These are phyloP conservation scores for Claviceps sp. DNA, from an alignment of 2,329 filamentous ascomycete species.

Conservation along the genomic window DNA sequence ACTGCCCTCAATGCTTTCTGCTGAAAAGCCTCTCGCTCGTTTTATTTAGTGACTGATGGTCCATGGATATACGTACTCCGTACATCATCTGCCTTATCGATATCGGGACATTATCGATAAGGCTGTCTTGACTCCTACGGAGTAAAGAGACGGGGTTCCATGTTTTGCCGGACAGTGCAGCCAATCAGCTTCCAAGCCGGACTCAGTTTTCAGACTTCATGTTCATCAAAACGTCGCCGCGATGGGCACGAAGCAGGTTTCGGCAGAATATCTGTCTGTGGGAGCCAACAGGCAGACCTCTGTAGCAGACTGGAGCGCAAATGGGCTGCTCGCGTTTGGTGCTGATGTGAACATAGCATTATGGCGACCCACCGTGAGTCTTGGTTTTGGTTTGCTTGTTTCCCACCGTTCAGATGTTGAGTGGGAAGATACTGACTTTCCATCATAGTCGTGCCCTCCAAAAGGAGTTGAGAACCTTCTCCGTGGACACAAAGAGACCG, in stretches of 20 bases:
- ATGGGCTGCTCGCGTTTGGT: conserved; percentile 72
- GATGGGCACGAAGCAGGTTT: conserved; percentile 20
- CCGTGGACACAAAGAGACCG: conserved; percentile 61
- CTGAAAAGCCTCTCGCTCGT: neutral
- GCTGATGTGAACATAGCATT: conserved; percentile 79
- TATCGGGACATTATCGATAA: conserved; percentile 2
- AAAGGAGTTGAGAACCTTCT: conserved; percentile 55
- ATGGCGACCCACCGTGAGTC: conserved; percentile 66
- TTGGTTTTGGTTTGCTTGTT: neutral
- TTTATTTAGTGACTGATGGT: no score
- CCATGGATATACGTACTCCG: no score
- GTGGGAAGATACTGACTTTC: neutral
- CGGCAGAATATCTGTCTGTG: conserved; percentile 48
- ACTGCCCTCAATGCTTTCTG: neutral
- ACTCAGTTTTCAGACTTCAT: conserved; percentile 21
- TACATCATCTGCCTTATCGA: neutral
- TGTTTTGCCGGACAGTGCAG: conserved; percentile 6
- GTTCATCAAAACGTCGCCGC: conserved; percentile 5
- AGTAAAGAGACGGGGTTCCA: no score
- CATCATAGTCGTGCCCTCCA: conserved; percentile 20
- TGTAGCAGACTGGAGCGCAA: conserved; percentile 74
- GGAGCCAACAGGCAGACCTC: conserved; percentile 85
- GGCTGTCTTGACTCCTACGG: no score
- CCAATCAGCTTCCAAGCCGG: conserved; percentile 23
- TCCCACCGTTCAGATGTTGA: neutral